A percentile compares a stretch with the other conserved stretches of the same genome.
phyloP scores from a whole-genome alignment of 768 basidiomycete species.

The Calocera cornea region DNA sequence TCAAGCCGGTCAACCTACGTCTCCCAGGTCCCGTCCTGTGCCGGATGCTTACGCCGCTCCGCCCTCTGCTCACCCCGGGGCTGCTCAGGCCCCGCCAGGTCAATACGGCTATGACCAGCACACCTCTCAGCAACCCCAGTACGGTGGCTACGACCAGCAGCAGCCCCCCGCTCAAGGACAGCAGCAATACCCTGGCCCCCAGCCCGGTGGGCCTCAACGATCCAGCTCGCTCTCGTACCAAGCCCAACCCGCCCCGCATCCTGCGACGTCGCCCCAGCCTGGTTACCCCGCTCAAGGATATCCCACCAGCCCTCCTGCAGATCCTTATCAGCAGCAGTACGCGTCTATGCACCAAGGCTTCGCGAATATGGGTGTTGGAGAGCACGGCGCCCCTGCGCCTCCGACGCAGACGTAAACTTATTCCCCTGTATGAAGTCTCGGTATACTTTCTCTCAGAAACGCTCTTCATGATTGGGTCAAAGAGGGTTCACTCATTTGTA shows the following conservation, averaged over 20 bases:
- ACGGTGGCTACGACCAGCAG: background rate
- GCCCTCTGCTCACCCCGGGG: slow-evolving; percentile 16
- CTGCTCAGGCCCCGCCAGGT: slow-evolving; percentile 2
- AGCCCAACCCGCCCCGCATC: background rate
- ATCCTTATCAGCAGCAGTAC: background rate
- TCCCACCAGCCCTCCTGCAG: background rate
- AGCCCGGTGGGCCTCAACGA: background rate
- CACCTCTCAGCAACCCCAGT: slow-evolving; percentile 1
- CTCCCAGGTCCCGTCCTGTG: slow-evolving; percentile 18
- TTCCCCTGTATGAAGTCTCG: no score
- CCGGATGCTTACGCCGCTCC: slow-evolving; percentile 10
- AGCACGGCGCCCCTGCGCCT: background rate
- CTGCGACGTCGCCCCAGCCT: background rate
- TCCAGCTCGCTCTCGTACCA: background rate
- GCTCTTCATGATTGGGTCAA: no score
- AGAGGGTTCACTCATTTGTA: no score
- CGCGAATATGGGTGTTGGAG: background rate
- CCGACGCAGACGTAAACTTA: background rate
- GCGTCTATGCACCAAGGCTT: background rate
- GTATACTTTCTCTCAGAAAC: no score
- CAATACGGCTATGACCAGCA: slow-evolving; percentile 8
- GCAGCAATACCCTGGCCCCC: slow-evolving; percentile 2
- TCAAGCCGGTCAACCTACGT: slow-evolving; percentile 21
- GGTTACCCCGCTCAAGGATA: slow-evolving; percentile 1
- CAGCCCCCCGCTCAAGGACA: background rate